A percentile compares a stretch with the other conserved stretches of the same genome.
phyloP scores from a whole-genome alignment of 305 asterid species.

The Solanum hybrid region DNA sequence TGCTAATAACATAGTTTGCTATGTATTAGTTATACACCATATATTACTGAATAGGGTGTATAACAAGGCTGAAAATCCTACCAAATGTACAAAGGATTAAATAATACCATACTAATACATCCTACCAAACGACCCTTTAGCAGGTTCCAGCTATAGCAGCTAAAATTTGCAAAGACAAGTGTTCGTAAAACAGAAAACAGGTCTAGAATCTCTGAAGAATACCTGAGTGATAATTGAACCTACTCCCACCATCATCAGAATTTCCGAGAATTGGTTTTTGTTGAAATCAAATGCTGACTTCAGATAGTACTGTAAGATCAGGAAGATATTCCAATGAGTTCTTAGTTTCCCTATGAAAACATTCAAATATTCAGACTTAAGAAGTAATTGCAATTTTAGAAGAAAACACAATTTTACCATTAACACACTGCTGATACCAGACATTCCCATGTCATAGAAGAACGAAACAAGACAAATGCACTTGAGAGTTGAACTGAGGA shows the following conservation, averaged over 20 bases:
- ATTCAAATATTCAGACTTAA: background rate
- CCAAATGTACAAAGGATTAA: too few relatives aligned
- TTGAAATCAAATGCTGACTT: slow-evolving; percentile 74
- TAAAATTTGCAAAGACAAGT: background rate
- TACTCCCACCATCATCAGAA: slow-evolving; percentile 76
- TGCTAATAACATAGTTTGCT: too few relatives aligned
- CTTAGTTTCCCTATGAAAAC: background rate
- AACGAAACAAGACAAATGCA: slow-evolving; percentile 58
- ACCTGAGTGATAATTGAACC: slow-evolving; percentile 96
- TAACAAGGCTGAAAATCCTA: too few relatives aligned
- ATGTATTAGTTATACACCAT: too few relatives aligned
- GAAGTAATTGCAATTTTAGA: background rate
- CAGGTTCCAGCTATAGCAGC: background rate
- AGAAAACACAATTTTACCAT: slow-evolving; percentile 31
- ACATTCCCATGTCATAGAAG: slow-evolving; percentile 92
- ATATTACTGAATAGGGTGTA: too few relatives aligned
- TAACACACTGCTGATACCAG: slow-evolving; percentile 71
- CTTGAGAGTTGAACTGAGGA: slow-evolving; percentile 58
- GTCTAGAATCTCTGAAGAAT: background rate
- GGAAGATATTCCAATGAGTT: background rate
- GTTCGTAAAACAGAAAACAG: background rate
- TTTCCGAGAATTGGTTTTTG: slow-evolving; percentile 85
- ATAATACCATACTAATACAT: background rate
- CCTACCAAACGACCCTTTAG: background rate
- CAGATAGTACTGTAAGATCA: slow-evolving; percentile 66